These are phyloP conservation scores for Suillus ampliporus DNA, from an alignment of 768 basidiomycete genomes.

Conservation along the genomic window DNA sequence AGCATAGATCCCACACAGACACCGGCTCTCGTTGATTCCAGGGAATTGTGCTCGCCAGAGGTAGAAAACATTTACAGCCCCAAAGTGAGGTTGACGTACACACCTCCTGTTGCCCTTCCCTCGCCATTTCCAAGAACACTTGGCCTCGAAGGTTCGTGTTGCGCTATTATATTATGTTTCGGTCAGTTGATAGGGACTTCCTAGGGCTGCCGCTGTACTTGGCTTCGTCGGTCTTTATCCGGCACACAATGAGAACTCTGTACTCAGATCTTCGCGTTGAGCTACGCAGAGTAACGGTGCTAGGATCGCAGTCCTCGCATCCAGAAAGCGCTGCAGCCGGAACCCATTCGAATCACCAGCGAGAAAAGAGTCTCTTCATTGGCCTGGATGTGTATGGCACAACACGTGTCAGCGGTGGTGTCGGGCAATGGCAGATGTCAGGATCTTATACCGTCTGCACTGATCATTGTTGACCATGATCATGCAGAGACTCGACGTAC, in stretches of 20 bases:
- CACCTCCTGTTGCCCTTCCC: constrained; percentile 68
- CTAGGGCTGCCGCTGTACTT: constrained; percentile 75
- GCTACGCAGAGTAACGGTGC: constrained; percentile 52
- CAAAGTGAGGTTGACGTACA: constrained; percentile 66
- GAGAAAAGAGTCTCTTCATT: constrained; percentile 66
- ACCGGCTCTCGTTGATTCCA: constrained; percentile 32
- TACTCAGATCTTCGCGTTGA: constrained; percentile 69
- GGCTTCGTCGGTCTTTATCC: constrained; percentile 69
- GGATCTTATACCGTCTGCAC: constrained; percentile 32
- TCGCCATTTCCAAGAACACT: constrained; percentile 72
- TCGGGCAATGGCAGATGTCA: constrained; percentile 77
- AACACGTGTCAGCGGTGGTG: constrained; percentile 65
- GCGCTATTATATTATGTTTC: background rate
- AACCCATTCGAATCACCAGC: constrained; percentile 20
- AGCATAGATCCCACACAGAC: constrained; percentile 53
- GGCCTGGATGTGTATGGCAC: constrained; percentile 60
- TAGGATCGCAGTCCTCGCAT: constrained; percentile 20
- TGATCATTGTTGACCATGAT: background rate
- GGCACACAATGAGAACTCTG: constrained; percentile 76
- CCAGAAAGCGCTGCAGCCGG: background rate
- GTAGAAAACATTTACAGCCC: constrained; percentile 65
- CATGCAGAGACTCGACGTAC: constrained; percentile 69
- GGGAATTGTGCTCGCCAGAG: constrained; percentile 26
- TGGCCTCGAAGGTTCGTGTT: constrained; percentile 66
- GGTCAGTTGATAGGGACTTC: background rate